Evolutionary conservation across 2,329 filamentous ascomycete genomes (phyloP).

Genomic region (Neopestalotiopsis sp.): DNA sequence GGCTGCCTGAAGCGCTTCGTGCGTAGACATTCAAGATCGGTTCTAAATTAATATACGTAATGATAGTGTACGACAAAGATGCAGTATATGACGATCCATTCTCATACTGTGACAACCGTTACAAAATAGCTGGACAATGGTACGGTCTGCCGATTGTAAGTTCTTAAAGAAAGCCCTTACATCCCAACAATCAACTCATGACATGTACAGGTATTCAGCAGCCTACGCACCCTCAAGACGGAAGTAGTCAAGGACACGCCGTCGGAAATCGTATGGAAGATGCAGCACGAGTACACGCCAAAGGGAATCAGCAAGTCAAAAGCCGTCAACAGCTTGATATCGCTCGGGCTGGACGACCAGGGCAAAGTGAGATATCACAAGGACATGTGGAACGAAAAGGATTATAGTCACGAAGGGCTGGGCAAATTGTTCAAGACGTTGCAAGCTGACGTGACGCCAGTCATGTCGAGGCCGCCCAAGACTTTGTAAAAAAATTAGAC

Average conservation of each 20-base stretch:
- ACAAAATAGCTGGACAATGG: slow-evolving; percentile 56
- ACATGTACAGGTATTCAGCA: slow-evolving; percentile 38
- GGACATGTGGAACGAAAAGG: slow-evolving; percentile 55
- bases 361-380: slow-evolving; percentile 51
- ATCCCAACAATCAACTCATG: neutral
- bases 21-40: neutral
- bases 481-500: neutral
- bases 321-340: slow-evolving; percentile 45
- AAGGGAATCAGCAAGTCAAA: slow-evolving; percentile 40
- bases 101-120: slow-evolving; percentile 49
- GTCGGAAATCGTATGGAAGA: slow-evolving; percentile 50
- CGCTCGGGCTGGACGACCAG: slow-evolving; percentile 41
- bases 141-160: slow-evolving; percentile 45
- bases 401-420: slow-evolving; percentile 50
- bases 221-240: slow-evolving; percentile 43
- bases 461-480: slow-evolving; percentile 9
- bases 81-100: slow-evolving; percentile 53
- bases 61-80: slow-evolving; percentile 46
- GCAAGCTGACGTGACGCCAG: slow-evolving; percentile 1
- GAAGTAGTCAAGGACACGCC: slow-evolving; percentile 39
- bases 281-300: slow-evolving; percentile 52
- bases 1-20: neutral
- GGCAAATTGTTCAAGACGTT: slow-evolving; percentile 28
- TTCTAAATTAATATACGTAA: neutral
- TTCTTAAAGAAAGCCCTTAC: neutral